A percentile compares a stretch with the other conserved stretches of the same genome.
Conservation (phyloP, 345 rosid species). For the Raphanus raphanistrum region DNA sequence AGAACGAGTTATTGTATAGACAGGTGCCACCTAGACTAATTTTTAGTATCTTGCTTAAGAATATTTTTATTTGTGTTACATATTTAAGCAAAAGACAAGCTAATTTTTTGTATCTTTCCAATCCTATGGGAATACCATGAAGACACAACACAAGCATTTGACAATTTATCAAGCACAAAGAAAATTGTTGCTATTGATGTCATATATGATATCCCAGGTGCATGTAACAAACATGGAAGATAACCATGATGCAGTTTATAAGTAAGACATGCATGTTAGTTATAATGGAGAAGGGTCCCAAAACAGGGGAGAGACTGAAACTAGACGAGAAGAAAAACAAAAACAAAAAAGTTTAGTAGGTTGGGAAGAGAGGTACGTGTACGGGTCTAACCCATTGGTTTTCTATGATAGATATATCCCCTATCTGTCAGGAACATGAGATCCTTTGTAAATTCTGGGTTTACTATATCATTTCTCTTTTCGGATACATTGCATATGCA, state of each 20-base stretch:
- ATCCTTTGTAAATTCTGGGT: slow-evolving; percentile 19
- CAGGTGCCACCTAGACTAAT: too few species aligned
- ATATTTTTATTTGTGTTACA: not conserved
- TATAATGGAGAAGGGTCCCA: slow-evolving; percentile 10
- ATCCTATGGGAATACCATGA: not conserved
- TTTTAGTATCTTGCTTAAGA: too few species aligned
- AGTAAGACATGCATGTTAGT: slow-evolving; percentile 19
- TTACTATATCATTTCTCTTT: slow-evolving; percentile 25
- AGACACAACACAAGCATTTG: not conserved
- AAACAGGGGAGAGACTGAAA: slow-evolving; percentile 17
- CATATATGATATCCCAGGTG: not conserved
- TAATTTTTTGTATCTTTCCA: not conserved
- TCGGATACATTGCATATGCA: slow-evolving; percentile 8
- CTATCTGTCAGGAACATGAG: slow-evolving; percentile 37
- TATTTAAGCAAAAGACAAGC: not conserved
- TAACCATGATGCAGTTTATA: slow-evolving; percentile 3
- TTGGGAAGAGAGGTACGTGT: slow-evolving; percentile 36
- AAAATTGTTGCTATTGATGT: not conserved
- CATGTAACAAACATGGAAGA: not conserved
- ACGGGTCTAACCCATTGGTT: slow-evolving; percentile 23
- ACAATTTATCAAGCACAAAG: not conserved
- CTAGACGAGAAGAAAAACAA: slow-evolving; percentile 3
- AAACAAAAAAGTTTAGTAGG: not conserved
- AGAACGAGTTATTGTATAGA: too few species aligned
- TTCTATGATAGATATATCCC: slow-evolving; percentile 34